Base-by-base conservation (phyloP, 2,329 filamentous ascomycete genomes). In the Trichoderma atrobrunneum region DNA sequence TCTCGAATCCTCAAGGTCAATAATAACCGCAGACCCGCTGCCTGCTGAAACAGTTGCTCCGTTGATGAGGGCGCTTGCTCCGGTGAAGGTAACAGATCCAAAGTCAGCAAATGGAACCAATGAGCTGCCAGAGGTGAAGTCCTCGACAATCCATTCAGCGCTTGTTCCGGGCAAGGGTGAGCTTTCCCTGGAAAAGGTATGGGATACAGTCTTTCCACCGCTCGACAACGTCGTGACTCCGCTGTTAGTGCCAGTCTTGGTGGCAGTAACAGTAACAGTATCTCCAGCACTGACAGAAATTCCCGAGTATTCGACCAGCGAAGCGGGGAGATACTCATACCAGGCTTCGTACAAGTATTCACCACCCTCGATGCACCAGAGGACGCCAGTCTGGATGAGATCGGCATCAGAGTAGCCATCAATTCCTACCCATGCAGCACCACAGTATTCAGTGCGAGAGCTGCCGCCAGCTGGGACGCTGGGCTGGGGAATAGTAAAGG, bases 21-120 rank as follows among this genome's bases (percentile, higher is more conserved):
- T 51, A 21, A 51, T 51, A 21, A 51, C 43, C n/a, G 18, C 18
- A 51, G 18, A 21, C 8, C 43, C 60, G 21, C 34, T n/a, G 24
- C 61, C 36, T 12, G 61, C 36, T 30, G 61, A 30, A 48, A 63
- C 34, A 48, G 61, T 48, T n/a, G 16, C 10, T n/a, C 61, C 61
- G 18, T 48, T 48, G 28, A 63, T 24, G 16, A 63, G 14, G 36
- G 61, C 61, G 24, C 34, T 63, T 63, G 61, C 16, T 48, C 61
- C 61, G 5, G 61, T 63, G 34, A 63, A 63, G 36, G 61, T 63
- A n/a, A 63, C 61, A 63, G 61, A 63, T 48, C 61, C 61, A 63
- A 63, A 63, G 24, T 63, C 36, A 11, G 61, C 61, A 18, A 63
- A 63, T 48, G 61, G 61, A 30, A 63, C 61, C 16, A 63, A 48